These are phyloP conservation scores for Phytophthora pluvialis DNA, from an alignment of 352 stramenopile genomes.

Conservation along the genomic window DNA sequence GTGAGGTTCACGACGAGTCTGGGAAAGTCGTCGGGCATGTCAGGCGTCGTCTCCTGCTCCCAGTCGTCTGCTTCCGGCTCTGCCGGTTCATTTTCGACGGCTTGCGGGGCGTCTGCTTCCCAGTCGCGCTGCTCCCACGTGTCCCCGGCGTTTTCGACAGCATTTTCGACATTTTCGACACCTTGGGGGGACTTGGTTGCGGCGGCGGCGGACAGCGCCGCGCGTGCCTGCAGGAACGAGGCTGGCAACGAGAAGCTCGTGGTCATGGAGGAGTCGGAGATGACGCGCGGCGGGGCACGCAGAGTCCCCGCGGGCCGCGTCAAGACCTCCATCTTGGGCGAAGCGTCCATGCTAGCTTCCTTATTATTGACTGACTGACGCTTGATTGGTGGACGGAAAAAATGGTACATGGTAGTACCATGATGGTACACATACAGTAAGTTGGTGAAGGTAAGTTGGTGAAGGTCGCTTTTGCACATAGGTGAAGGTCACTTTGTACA, in stretches of 20 bases:
- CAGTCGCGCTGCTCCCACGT: constrained; percentile 63
- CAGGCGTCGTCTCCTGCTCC: constrained; percentile 41
- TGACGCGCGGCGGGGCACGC: constrained; percentile 30
- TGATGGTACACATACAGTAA: neutral
- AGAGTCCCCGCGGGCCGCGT: constrained; percentile 31
- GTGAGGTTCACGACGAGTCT: constrained; percentile 74
- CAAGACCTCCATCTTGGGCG: constrained; percentile 52
- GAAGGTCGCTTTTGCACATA: constrained; percentile 1
- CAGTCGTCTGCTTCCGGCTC: constrained; percentile 34
- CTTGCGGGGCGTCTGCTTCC: constrained; percentile 19
- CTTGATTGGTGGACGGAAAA: constrained; percentile 8
- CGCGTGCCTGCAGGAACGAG: constrained; percentile 23
- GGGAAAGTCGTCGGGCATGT: constrained; percentile 74
- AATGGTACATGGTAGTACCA: too few species aligned
- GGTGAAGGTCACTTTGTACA: constrained; percentile 9
- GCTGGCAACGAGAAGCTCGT: constrained; percentile 51
- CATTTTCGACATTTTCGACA: constrained; percentile 15
- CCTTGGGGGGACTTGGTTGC: constrained; percentile 11
- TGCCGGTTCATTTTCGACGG: neutral
- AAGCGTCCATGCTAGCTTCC: constrained; percentile 22
- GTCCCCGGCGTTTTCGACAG: constrained; percentile 15
- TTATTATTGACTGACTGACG: neutral
- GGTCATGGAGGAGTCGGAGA: constrained; percentile 53
- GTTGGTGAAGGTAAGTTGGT: constrained; percentile 8
- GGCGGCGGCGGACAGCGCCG: constrained; percentile 2